Base-by-base conservation (phyloP, 306 rosid species). In the Medicago lupulina region DNA sequence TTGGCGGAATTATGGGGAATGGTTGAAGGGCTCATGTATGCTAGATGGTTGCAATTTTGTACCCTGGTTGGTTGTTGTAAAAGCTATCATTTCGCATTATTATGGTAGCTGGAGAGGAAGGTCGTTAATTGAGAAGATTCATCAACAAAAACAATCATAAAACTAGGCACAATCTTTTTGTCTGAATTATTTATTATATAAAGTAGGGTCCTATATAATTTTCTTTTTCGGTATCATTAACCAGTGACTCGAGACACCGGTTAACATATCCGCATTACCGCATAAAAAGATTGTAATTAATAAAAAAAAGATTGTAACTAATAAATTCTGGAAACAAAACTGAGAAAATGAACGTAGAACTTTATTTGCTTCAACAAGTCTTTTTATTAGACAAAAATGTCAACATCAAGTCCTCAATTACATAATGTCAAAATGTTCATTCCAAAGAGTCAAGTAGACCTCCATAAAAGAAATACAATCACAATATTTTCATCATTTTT, bases 401-500 rank as follows among this genome's bases (percentile, higher is more conserved):
- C 25, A 36, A 7, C 10, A 0, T 3, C 1, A 49, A 49, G 25
- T 17, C 28, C 0, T 8, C 12, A 49, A 38, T 69, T 28, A 75
- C 66, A 81, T 68, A 0, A 46, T 75, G 25, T 0, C 67, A 9
- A 14, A 14, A 14, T 61, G 8, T 40, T 14, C 9, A 74, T 18
- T 57, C 19, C n/a, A 2, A 68, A 44, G 4, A 49, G 49, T 7
- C 41, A 67, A 0, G 38, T 11, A 0, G 28, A 23, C 36, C 13
- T 16, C 49, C n/a, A 25, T 8, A 41, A 41, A n/a, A n/a, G 10
- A 4, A 25, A 51, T 6, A 9, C 4, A 41, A 59, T 39, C 0
- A 70, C 6, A 31, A 36, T 16, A 2, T 23, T n/a, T 46, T 69
- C 34, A 46, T 83, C 71, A 54, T 71, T 85, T 86, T 5, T 64